phyloP scores from a whole-genome alignment of 768 basidiomycete genomes.

The Kwoniella sp. region DNA sequence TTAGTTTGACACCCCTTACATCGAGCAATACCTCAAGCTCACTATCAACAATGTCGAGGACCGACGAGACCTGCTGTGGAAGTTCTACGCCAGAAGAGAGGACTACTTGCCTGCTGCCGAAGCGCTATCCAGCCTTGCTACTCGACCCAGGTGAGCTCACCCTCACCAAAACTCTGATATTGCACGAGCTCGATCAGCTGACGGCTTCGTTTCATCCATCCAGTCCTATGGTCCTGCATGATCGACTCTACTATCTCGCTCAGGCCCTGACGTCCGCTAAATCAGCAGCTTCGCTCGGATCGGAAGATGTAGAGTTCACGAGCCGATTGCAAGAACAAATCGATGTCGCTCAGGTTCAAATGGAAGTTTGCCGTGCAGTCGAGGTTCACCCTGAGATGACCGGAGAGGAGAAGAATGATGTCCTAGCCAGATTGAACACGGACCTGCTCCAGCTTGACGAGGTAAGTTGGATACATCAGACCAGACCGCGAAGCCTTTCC shows the following conservation, averaged over 20 bases:
- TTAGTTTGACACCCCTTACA: conserved; percentile 73
- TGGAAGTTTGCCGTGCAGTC: conserved; percentile 76
- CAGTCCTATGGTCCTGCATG: conserved; percentile 60
- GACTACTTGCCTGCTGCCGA: conserved; percentile 85
- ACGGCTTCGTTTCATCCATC: not conserved
- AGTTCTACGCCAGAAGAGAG: conserved; percentile 91
- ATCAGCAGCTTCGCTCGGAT: conserved; percentile 79
- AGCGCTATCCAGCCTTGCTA: conserved; percentile 77
- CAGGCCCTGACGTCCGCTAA: conserved; percentile 95
- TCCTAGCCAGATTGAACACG: conserved; percentile 45
- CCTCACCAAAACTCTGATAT: too few relatives aligned
- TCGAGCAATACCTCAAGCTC: conserved; percentile 81
- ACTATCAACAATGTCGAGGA: conserved; percentile 41
- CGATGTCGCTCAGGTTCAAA: conserved; percentile 93
- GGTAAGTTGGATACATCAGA: conserved; percentile 60
- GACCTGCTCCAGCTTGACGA: conserved; percentile 77
- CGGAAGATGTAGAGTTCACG: conserved; percentile 91
- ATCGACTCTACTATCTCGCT: conserved; percentile 86
- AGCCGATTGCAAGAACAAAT: conserved; percentile 92
- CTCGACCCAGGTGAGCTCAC: conserved; percentile 63
- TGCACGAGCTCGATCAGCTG: not conserved
- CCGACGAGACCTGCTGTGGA: conserved; percentile 75
- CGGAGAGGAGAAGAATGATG: conserved; percentile 47
- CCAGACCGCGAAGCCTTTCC: too few relatives aligned
- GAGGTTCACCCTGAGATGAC: conserved; percentile 58